Percentiles rank a stretch among this genome's conserved stretches.
Evolutionary conservation across 2,329 filamentous ascomycete species (phyloP).

Genomic region (Tolypocladium cylindrosporum): DNA sequence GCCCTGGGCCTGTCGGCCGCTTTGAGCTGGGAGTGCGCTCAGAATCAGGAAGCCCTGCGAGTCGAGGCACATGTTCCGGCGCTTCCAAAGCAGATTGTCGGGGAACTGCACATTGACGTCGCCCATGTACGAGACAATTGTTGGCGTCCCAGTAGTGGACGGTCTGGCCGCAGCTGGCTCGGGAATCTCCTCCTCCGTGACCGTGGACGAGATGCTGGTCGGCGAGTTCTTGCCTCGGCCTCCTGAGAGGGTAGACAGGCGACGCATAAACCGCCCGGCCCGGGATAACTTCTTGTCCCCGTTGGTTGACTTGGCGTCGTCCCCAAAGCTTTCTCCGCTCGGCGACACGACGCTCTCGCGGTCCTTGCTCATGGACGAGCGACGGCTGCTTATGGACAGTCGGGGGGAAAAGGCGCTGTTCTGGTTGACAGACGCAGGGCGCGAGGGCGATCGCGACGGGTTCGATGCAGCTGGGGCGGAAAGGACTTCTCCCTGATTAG

Average conservation of each 20-base stretch:
- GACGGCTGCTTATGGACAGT: slow-evolving; percentile 54
- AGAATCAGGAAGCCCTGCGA: slow-evolving; percentile 75
- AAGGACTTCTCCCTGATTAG: slow-evolving; percentile 33
- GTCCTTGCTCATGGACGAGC: slow-evolving; percentile 41
- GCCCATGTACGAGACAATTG: slow-evolving; percentile 60
- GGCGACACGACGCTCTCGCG: slow-evolving; percentile 24
- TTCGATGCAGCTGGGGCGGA: slow-evolving; percentile 13
- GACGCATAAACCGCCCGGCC: slow-evolving; percentile 47
- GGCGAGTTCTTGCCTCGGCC: slow-evolving; percentile 34
- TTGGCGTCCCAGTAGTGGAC: slow-evolving; percentile 20
- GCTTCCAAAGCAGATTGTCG: slow-evolving; percentile 93
- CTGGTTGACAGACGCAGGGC: slow-evolving; percentile 36
- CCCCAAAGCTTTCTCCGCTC: slow-evolving; percentile 35
- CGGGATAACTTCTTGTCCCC: slow-evolving; percentile 40
- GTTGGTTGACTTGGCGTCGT: slow-evolving; percentile 31
- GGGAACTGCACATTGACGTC: slow-evolving; percentile 97
- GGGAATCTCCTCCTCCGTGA: slow-evolving; percentile 34
- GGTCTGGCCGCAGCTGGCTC: slow-evolving; percentile 13
- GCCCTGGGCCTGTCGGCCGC: slow-evolving; percentile 32
- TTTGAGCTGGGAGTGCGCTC: slow-evolving; percentile 48
- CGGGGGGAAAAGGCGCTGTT: slow-evolving; percentile 39
- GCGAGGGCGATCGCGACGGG: slow-evolving; percentile 33
- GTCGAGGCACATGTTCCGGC: slow-evolving; percentile 79
- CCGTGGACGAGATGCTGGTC: slow-evolving; percentile 36
- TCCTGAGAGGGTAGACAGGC: slow-evolving; percentile 44